These are phyloP conservation scores for Cyanidium caldarium DNA, from an alignment of 23 red algal genomes.

Conservation along the genomic window DNA sequence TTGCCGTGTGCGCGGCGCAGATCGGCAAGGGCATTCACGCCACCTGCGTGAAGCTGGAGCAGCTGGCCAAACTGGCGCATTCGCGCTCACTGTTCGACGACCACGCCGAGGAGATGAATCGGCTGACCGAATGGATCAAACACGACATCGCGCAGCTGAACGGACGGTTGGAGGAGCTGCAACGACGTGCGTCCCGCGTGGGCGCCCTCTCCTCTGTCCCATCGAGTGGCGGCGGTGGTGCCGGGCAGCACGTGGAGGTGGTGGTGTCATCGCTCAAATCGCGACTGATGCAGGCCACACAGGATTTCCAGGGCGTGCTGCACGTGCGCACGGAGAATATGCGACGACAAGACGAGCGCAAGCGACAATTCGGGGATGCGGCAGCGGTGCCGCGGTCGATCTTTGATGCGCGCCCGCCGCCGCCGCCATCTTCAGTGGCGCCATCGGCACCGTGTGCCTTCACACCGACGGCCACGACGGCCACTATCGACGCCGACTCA, in stretches of 20 bases:
- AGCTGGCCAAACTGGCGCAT: conserved; percentile 52
- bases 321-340: conserved; percentile 39
- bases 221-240: not conserved
- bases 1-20: conserved; percentile 39
- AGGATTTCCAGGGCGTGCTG: conserved; percentile 56
- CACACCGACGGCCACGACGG: conserved; percentile 5
- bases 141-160: conserved; percentile 72
- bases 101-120: conserved; percentile 68
- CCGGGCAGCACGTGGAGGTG: conserved; percentile 34
- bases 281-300: conserved; percentile 50
- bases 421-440: not conserved
- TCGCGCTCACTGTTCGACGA: conserved; percentile 75
- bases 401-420: conserved; percentile 75
- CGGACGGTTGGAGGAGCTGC: conserved; percentile 44
- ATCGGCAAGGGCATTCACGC: conserved; percentile 38
- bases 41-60: conserved; percentile 51
- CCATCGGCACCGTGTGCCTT: not conserved
- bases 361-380: no score
- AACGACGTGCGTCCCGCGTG: not conserved
- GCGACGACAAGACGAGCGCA: no score
- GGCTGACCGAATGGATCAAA: conserved; percentile 75
- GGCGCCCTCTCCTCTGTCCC: no score
- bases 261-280: conserved; percentile 73
- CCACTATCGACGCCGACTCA: not conserved
- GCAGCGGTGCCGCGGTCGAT: conserved; percentile 53